Percentiles rank a stretch among this genome's conserved stretches.
These are phyloP conservation scores for Alloteropsis angusta DNA, from an alignment of 202 grass and related monocot species.

Conservation along the genomic window DNA sequence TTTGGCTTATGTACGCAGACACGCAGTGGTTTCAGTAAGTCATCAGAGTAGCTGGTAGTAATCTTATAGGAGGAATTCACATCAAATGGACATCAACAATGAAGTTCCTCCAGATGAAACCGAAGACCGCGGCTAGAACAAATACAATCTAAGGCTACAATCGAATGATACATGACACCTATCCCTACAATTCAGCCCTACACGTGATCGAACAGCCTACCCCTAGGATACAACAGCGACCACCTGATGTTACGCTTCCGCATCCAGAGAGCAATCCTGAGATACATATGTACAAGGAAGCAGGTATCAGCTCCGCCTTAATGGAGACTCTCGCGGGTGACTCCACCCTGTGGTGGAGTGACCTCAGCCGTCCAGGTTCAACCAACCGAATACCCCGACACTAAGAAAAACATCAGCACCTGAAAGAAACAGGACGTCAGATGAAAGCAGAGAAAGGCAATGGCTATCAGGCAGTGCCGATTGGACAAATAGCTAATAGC, in stretches of 20 bases:
- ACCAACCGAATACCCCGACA: not conserved
- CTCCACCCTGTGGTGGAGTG: not conserved
- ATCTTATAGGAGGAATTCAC: not conserved
- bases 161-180: constrained; percentile 30
- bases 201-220: constrained; percentile 21
- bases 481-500: constrained; percentile 2
- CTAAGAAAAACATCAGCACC: not conserved
- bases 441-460: not conserved
- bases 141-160: constrained; percentile 39
- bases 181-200: constrained; percentile 40
- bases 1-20: constrained; percentile 29
- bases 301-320: constrained; percentile 16
- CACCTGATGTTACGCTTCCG: constrained; percentile 3
- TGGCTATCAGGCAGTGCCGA: not conserved
- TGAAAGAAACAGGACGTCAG: not conserved
- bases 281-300: constrained; percentile 67
- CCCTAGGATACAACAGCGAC: constrained; percentile 38
- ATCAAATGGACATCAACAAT: constrained; percentile 15
- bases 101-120: not conserved
- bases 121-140: constrained; percentile 12
- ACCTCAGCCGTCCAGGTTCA: not conserved
- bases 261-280: constrained; percentile 36
- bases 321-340: not conserved
- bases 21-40: constrained; percentile 16
- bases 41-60: not conserved